A percentile compares a stretch with the other conserved stretches of the same genome.
phyloP scores from a whole-genome alignment of 2,329 filamentous ascomycete genomes.

The Podosphaera leucotricha region DNA sequence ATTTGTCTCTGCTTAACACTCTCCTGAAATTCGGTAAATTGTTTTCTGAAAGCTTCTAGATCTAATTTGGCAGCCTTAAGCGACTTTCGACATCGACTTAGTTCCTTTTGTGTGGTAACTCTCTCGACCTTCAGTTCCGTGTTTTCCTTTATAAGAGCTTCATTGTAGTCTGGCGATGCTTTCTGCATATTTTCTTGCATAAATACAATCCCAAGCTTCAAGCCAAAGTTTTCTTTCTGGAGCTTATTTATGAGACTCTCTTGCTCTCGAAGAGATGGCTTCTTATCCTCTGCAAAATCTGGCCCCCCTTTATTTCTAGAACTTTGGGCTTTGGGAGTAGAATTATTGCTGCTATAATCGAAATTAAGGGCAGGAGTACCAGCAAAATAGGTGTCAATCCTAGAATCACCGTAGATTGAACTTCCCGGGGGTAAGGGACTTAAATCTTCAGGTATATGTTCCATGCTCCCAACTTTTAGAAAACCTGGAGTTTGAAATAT shows the following conservation, averaged over 20 bases:
- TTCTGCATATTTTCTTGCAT: constrained; percentile 77
- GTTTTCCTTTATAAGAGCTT: constrained; percentile 77
- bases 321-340: constrained; percentile 55
- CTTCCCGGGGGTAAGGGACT: constrained; percentile 53
- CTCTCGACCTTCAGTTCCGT: constrained; percentile 88
- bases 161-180: constrained; percentile 70
- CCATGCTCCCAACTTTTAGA: constrained; percentile 31
- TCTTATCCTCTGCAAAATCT: constrained; percentile 59
- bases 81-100: constrained; percentile 68
- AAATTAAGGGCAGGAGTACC: constrained; percentile 54
- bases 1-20: constrained; percentile 54
- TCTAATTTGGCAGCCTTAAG: constrained; percentile 65
- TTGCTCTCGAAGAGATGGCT: constrained; percentile 79
- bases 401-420: constrained; percentile 43
- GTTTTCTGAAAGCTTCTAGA: constrained; percentile 58
- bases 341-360: constrained; percentile 56
- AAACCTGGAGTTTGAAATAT: constrained; percentile 44
- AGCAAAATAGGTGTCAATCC: constrained; percentile 36
- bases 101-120: constrained; percentile 68
- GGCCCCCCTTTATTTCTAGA: constrained; percentile 37
- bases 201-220: constrained; percentile 95
- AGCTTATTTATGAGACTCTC: constrained; percentile 90
- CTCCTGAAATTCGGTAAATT: constrained; percentile 64
- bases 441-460: constrained; percentile 44
- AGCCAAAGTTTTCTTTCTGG: constrained; percentile 92